These are phyloP conservation scores for Secale cereale DNA, from an alignment of 176 grass and related monocot genomes.

Conservation along the genomic window DNA sequence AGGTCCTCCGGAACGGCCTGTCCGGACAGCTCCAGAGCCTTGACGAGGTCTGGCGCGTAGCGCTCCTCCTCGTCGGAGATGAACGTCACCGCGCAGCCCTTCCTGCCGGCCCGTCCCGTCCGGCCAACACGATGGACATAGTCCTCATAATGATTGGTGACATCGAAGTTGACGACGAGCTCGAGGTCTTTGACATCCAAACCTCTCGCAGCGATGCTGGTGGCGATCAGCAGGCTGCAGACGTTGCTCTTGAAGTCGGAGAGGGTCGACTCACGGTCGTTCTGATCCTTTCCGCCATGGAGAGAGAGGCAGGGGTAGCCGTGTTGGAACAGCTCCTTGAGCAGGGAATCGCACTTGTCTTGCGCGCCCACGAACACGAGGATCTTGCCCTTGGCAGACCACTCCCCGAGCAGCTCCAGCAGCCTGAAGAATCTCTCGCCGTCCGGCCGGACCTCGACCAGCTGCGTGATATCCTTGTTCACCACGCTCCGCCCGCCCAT, in stretches of 20 bases:
- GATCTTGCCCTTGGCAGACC: constrained; percentile 88
- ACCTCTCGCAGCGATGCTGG: constrained; percentile 85
- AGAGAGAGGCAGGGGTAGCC: constrained; percentile 90
- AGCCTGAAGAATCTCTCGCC: constrained; percentile 69
- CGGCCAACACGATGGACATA: constrained; percentile 96
- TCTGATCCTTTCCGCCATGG: constrained; percentile 93
- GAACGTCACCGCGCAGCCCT: constrained; percentile 87
- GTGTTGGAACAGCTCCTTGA: constrained; percentile 87
- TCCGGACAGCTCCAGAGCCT: constrained; percentile 83
- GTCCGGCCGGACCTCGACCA: constrained; percentile 85
- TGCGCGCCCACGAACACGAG: constrained; percentile 95
- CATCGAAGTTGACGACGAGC: constrained; percentile 90
- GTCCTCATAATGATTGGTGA: constrained; percentile 94
- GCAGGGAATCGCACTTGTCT: constrained; percentile 93
- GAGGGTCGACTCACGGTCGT: constrained; percentile 92
- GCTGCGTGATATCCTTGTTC: constrained; percentile 85
- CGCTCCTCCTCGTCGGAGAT: constrained; percentile 88
- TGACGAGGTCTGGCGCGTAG: constrained; percentile 89
- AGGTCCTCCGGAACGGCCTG: constrained; percentile 85
- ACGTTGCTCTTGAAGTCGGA: constrained; percentile 89
- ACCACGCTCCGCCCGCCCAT: constrained; percentile 93
- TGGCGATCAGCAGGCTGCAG: constrained; percentile 86
- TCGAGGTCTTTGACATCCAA: constrained; percentile 98
- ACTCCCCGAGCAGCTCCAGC: constrained; percentile 88
- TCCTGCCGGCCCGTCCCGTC: constrained; percentile 87